phyloP scores from a whole-genome alignment of 805 yeast genomes.

The Priceomyces medius region DNA sequence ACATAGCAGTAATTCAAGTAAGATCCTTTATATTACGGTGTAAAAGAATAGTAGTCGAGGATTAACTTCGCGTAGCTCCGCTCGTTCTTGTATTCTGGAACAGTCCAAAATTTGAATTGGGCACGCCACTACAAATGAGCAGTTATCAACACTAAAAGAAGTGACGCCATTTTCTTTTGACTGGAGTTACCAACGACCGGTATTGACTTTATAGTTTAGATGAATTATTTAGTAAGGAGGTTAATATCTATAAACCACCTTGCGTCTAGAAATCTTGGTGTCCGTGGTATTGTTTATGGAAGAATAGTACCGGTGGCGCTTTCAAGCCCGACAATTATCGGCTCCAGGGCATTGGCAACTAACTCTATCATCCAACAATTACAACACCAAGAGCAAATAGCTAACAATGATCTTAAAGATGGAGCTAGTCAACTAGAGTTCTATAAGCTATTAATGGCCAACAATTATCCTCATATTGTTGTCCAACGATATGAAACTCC shows the following conservation, averaged over 20 bases:
- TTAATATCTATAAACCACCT: background rate
- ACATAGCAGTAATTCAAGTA: background rate
- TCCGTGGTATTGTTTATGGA: background rate
- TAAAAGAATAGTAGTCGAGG: too few relatives aligned
- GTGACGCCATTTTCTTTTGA: background rate
- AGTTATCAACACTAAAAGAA: background rate
- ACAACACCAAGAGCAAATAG: slow-evolving; percentile 69
- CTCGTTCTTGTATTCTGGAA: slow-evolving; percentile 1
- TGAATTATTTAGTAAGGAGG: background rate
- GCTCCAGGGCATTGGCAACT: slow-evolving; percentile 17
- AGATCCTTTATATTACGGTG: too few relatives aligned
- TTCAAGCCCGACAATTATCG: slow-evolving; percentile 1
- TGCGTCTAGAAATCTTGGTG: background rate
- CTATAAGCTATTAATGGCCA: slow-evolving; percentile 67
- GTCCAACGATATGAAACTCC: slow-evolving; percentile 93
- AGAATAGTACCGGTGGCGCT: background rate
- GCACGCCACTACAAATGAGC: background rate
- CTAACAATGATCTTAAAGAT: slow-evolving; percentile 71
- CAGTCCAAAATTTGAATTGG: background rate
- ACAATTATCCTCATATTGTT: slow-evolving; percentile 93
- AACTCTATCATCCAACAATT: slow-evolving; percentile 28
- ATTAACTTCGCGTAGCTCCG: too few relatives aligned
- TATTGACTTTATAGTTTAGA: background rate
- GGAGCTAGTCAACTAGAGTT: slow-evolving; percentile 79
- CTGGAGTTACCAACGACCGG: background rate